Evolutionary conservation across 2,329 filamentous ascomycete genomes (phyloP), one percentile per base, ranked within the genome.

Genomic region (Epichloe uncinata): DNA sequence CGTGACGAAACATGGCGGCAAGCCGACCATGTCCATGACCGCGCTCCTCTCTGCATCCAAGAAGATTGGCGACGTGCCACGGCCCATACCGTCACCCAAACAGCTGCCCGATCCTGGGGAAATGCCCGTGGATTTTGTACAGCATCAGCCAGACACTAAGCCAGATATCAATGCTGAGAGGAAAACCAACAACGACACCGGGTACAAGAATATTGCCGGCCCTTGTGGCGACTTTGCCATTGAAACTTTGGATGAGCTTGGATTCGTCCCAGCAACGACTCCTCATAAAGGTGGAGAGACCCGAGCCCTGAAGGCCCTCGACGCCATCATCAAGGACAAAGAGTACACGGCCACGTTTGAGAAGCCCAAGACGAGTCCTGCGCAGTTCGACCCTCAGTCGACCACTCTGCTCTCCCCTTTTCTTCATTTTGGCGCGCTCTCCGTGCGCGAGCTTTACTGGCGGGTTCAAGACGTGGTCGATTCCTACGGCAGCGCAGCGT

Each of bases 281-380:
- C 76, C 77, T 1, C 82, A 87, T 58, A 73, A 75, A 5, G 85
- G 85, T 30, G 85, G 85, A n/a, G 85, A 90, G 64, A 79, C 72
- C 1, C 58, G 75, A 1, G 84, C 84, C 0, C 66, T 89, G 3
- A 61, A 72, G 53, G 68, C 69, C 33, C 72, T 90, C 1, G 69
- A 75, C 8, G 66, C 73, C 3, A 77, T 86, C 34, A 73, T 85
- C 52, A 66, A 71, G 2, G 69, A 88, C 53, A 72, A 78, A 52
- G 72, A 78, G 48, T 89, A 87, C 61, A 81, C 80, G 0, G 83
- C 81, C 1, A 87, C 79, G 0, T 90, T 90, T 58, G 76, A 82
- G 59, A 90, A 90, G 62, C 85, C 85, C 1, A 80, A 81, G 51
- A 87, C 84, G 0, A 85, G 81, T 36, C 85, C 85, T 0, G 84